Conservation (phyloP, 139 green algal genomes). For the Chlamydomonas sphaeroides region DNA sequence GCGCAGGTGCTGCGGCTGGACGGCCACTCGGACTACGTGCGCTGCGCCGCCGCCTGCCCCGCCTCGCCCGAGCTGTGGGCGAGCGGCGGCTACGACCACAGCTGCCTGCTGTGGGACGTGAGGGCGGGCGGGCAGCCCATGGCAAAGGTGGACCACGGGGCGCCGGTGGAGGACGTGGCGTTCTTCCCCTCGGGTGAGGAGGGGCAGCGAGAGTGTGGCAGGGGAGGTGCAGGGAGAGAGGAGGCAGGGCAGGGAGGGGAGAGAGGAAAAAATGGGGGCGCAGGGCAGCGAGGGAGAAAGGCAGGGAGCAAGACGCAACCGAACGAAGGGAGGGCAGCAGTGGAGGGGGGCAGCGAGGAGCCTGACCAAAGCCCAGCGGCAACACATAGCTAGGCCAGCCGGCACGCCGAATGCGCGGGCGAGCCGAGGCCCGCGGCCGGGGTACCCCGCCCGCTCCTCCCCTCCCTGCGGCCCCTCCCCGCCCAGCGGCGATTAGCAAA, state of each 20-base stretch:
- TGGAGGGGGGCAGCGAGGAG: too few species aligned
- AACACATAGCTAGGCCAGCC: too few species aligned
- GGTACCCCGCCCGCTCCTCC: too few species aligned
- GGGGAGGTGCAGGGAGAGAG: background rate
- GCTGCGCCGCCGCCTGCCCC: conserved; percentile 66
- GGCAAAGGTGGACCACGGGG: conserved; percentile 80
- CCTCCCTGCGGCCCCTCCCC: too few species aligned
- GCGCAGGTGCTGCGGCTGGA: conserved; percentile 65
- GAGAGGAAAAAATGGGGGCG: too few species aligned
- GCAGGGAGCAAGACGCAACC: background rate
- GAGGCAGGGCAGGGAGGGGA: background rate
- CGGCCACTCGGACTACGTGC: conserved; percentile 92
- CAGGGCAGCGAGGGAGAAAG: background rate
- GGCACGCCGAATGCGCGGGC: too few species aligned
- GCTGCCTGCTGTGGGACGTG: conserved; percentile 87
- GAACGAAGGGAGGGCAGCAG: too few species aligned
- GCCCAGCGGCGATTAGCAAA: background rate
- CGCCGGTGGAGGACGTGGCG: conserved; percentile 82
- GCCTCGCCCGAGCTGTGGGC: conserved; percentile 71
- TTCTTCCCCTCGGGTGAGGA: conserved; percentile 79
- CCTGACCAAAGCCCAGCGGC: too few species aligned
- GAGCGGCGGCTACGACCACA: conserved; percentile 89
- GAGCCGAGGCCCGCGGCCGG: too few species aligned
- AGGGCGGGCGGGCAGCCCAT: conserved; percentile 36
- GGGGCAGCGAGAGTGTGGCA: background rate